phyloP scores from a whole-genome alignment of 148 eudicot species.

The Fagopyrum tataricum region DNA sequence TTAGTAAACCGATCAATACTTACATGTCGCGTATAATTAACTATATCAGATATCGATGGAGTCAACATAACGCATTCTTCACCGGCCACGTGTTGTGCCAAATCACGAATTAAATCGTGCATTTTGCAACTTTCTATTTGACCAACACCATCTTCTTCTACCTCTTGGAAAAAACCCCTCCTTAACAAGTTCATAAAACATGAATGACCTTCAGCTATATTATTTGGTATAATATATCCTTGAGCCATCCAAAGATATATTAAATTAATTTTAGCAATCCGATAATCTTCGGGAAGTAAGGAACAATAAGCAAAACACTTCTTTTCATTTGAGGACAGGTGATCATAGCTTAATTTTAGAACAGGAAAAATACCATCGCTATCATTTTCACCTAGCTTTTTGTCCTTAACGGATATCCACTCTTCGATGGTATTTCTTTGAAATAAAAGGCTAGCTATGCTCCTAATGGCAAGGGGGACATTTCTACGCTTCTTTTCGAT shows the following conservation, averaged over 20 bases:
- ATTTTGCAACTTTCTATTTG: slow-evolving; percentile 16
- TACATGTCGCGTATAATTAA: neutral
- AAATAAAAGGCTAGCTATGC: neutral
- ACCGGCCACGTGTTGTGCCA: slow-evolving; percentile 28
- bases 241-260: slow-evolving; percentile 32
- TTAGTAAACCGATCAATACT: neutral
- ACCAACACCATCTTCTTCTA: neutral
- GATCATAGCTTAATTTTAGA: slow-evolving; percentile 26
- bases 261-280: neutral
- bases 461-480: neutral
- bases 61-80: neutral
- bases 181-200: slow-evolving; percentile 21
- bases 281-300: slow-evolving; percentile 27
- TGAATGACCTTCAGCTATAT: neutral
- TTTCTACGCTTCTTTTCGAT: neutral
- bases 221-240: slow-evolving; percentile 5
- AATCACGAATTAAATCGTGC: slow-evolving; percentile 44
- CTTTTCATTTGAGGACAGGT: slow-evolving; percentile 20
- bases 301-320: slow-evolving; percentile 40
- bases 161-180: slow-evolving; percentile 31
- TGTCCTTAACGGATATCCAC: neutral
- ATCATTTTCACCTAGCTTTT: neutral
- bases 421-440: neutral
- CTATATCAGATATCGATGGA: neutral
- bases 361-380: neutral